A percentile compares a stretch with the other conserved stretches of the same genome.
These are phyloP conservation scores for Didymosphaeria variabile DNA, from an alignment of 2,329 filamentous ascomycete species.

Conservation along the genomic window DNA sequence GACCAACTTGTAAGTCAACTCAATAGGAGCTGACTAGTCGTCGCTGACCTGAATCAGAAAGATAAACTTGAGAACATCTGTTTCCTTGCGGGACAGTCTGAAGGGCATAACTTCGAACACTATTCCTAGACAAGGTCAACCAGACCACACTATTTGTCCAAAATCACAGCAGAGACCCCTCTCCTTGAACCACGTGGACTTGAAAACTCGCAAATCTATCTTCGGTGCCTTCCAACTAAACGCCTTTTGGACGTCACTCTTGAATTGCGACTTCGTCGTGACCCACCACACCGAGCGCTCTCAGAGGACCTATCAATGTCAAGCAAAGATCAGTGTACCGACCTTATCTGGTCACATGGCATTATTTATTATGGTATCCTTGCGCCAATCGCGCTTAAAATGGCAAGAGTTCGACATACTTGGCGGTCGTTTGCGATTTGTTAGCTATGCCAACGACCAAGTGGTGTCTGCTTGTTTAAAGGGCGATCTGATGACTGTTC, in stretches of 20 bases:
- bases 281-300: neutral
- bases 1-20: neutral
- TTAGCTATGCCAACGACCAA: neutral
- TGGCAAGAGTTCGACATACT: slow-evolving; percentile 1
- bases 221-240: neutral
- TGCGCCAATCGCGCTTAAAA: neutral
- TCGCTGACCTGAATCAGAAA: neutral
- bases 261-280: neutral
- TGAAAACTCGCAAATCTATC: neutral
- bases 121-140: no score
- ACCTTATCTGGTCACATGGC: neutral
- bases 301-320: neutral
- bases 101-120: no score
- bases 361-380: neutral
- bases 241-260: neutral
- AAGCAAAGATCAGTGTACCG: neutral
- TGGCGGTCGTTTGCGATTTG: neutral
- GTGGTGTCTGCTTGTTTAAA: slow-evolving; percentile 4
- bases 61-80: neutral
- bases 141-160: neutral
- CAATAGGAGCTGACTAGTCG: neutral
- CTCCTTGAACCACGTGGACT: neutral
- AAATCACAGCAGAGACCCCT: neutral
- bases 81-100: no score
- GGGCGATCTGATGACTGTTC: slow-evolving; percentile 14